Base-by-base conservation (phyloP, 371 early-diverging fungal genomes). In the Lichtheimia corymbifera region DNA sequence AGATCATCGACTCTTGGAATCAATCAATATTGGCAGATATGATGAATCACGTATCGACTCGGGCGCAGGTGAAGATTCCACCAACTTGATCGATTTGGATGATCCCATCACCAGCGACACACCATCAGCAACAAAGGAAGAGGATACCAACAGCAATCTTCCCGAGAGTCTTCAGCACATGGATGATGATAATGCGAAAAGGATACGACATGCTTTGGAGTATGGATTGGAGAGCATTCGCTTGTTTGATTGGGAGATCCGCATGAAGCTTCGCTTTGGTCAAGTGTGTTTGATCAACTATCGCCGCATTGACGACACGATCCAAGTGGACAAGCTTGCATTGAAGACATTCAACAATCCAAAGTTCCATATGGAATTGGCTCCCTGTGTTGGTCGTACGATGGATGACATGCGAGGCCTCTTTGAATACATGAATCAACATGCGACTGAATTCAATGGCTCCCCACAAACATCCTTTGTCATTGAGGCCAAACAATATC, bases 231-330 rank as follows among this genome's bases (percentile, higher is more conserved):
- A 74, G 24, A 77, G 80, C n/a, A 27, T 77, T 18, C 71, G 80
- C 0, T 41, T 80, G 12, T 66, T 63, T 22, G 72, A 77, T 47
- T 75, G 71, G 67, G 74, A 71, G 17, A 70, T 80, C 17, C 70
- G 68, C 0, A 67, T 80, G 70, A 75, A 80, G 40, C 66, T 80
- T 20, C 66, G 73, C 0, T 80, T 68, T 61, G 80, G 80, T 5
- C 75, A 73, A 27, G 61, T 64, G 12, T 66, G 50, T 41, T 43
- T 64, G 20, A 58, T 65, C 14, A 58, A 59, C 41, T 60, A 62
- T 41, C 70, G 62, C 5, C 43, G 27, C 0, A 25, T 47, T 14
- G 41, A 25, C 1, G 18, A 53, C 3, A 22, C 60, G 24, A 51
- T 50, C 4, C 27, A 54, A 6, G 9, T 58, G 0, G 64, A 69